A percentile compares a stretch with the other conserved stretches of the same genome.
phyloP scores from a whole-genome alignment of 1,284 basidiomycete species.

The Sanghuangporus baumii region DNA sequence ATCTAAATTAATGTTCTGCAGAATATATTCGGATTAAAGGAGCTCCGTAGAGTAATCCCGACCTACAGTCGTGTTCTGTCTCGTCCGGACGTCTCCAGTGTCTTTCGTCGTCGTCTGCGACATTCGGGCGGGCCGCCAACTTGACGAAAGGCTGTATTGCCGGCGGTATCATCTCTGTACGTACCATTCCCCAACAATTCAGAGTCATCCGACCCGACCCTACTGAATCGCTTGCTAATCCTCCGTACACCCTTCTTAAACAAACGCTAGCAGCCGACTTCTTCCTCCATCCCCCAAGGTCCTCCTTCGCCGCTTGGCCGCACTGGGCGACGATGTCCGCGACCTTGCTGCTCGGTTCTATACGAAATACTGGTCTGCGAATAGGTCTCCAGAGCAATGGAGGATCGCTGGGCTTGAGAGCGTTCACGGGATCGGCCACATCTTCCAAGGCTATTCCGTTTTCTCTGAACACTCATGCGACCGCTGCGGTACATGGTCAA shows the following conservation, averaged over 20 bases:
- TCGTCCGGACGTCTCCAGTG: not conserved
- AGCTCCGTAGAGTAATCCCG: not conserved
- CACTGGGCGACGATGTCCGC: not conserved
- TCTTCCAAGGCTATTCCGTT: slow-evolving; percentile 45
- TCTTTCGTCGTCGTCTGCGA: not conserved
- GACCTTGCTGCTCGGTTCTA: not conserved
- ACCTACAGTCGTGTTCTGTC: not conserved
- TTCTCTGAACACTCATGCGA: slow-evolving; percentile 38
- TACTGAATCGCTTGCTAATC: not conserved
- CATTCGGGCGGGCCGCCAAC: not conserved
- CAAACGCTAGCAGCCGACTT: not conserved
- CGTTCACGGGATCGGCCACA: slow-evolving; percentile 36
- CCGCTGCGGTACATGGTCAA: slow-evolving; percentile 28
- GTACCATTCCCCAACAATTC: not conserved
- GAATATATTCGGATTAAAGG: not conserved
- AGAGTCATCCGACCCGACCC: not conserved
- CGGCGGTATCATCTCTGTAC: too few species aligned
- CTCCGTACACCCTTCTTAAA: not conserved
- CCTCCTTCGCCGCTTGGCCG: not conserved
- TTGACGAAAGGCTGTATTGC: not conserved
- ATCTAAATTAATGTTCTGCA: too few species aligned
- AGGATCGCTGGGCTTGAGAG: slow-evolving; percentile 18
- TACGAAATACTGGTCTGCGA: not conserved
- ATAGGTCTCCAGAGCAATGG: not conserved
- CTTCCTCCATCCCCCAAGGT: not conserved